Percentiles rank a stretch among this genome's conserved stretches.
Conservation (phyloP, 345 rosid species). For the Aurinia saxatilis region DNA sequence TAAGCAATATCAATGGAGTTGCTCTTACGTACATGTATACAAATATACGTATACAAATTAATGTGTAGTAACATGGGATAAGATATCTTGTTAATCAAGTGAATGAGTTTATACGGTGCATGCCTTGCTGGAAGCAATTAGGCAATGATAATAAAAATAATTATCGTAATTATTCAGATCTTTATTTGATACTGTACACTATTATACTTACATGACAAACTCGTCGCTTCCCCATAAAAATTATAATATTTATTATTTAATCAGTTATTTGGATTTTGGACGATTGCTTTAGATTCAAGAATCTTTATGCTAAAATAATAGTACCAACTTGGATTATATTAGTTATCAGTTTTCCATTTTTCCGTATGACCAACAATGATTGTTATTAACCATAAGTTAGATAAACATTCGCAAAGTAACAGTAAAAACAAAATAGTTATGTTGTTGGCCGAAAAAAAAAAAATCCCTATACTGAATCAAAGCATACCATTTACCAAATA, state of each 20-base stretch:
- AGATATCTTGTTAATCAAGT: background rate
- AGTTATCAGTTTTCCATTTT: background rate
- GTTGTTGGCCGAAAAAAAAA: no score
- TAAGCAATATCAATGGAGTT: no score
- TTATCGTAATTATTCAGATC: conserved; percentile 6
- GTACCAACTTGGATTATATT: background rate
- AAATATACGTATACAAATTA: background rate
- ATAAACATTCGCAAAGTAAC: no score
- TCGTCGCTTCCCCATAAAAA: conserved; percentile 15
- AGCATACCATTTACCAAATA: no score
- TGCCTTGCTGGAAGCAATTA: conserved; percentile 14
- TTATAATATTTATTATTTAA: background rate
- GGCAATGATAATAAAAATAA: background rate
- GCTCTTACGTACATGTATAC: background rate
- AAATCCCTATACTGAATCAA: no score
- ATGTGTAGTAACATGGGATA: background rate
- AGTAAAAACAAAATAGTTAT: no score
- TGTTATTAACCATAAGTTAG: background rate
- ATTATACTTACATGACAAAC: conserved; percentile 17
- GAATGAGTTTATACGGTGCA: conserved; percentile 2
- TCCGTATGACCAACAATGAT: background rate
- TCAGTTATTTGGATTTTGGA: background rate
- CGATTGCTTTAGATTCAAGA: conserved; percentile 17
- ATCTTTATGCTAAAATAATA: conserved; percentile 12
- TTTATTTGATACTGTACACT: conserved; percentile 18